A percentile compares a stretch with the other conserved stretches of the same genome.
phyloP scores from a whole-genome alignment of 1,139 yeast species.

The Kluyveromyces sp. region DNA sequence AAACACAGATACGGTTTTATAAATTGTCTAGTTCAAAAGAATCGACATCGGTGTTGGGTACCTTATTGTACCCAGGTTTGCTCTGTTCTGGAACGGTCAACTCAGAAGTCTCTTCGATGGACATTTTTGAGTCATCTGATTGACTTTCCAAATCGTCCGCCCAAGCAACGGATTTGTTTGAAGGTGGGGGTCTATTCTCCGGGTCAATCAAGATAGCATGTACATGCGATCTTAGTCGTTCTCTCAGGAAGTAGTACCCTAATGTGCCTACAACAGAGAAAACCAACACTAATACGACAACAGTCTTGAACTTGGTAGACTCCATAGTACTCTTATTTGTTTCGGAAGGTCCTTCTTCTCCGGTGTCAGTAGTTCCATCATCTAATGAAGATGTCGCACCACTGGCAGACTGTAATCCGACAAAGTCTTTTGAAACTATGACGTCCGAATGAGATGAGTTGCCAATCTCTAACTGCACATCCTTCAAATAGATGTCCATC shows the following conservation, averaged over 20 bases:
- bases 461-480: constrained; percentile 15
- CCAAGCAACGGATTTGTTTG: constrained; percentile 32
- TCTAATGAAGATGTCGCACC: constrained; percentile 8
- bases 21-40: constrained; percentile 21
- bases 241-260: constrained; percentile 10
- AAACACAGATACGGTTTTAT: too few species aligned
- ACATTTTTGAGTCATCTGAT: constrained; percentile 34
- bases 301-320: constrained; percentile 2
- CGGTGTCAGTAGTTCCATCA: constrained; percentile 11
- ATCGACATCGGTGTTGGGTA: constrained; percentile 19
- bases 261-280: constrained; percentile 6
- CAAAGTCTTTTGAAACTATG: constrained; percentile 3
- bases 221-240: constrained; percentile 15
- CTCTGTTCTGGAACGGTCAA: constrained; percentile 9
- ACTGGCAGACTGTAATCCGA: neutral
- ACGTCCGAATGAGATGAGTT: constrained; percentile 1
- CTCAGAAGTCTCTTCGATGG: constrained; percentile 6
- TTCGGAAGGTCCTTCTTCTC: constrained; percentile 7
- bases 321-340: constrained; percentile 12
- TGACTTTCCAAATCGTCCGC: constrained; percentile 28
- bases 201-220: constrained; percentile 28
- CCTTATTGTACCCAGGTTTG: constrained; percentile 18
- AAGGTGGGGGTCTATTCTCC: constrained; percentile 15
- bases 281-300: constrained; percentile 6
- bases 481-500: constrained; percentile 39